Evolutionary conservation across 352 stramenopile genomes (phyloP), one percentile per base, ranked within the genome.

Genomic region (Thalassiosira hispida): DNA sequence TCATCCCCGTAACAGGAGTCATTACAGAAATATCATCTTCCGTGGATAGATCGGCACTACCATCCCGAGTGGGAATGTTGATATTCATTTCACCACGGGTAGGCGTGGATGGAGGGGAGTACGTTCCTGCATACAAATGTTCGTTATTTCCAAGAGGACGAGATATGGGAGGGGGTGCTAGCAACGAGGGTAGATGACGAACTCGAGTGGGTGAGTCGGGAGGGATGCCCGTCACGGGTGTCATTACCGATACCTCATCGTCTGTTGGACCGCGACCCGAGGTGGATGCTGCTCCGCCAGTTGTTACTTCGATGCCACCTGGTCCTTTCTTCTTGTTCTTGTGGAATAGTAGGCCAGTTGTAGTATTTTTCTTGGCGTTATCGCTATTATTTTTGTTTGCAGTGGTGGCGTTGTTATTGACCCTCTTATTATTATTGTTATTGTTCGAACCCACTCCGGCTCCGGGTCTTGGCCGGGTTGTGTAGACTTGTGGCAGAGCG

Each of bases 201-300:
- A 73, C 27, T 35, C 51, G 63, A 31, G 33, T 20, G 14, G 62
- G 62, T 18, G 29, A 46, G 29, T 76, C 67, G 1, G 67, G 53
- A 9, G 44, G 55, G 20, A 76, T 42, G 1, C 67, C 67, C 0
- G 67, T 76, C 0, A 35, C 40, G 3, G 67, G 67, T 16, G 67
- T 76, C n/a, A 76, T 76, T 22, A 59, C 55, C 2, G 67, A 76
- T n/a, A 76, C 46, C 6, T 56, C 44, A 38, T 76, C 67, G 31
- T 68, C 27, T 57, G 18, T 55, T 33, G 2, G 44, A 29, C 14
- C 25, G 29, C 27, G 27, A 56, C 25, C 51, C 6, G 25, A 35
- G 51, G 51, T 35, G 51, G 20, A 38, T 2, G 20, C 3, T 6
- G 12, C 11, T 2, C 7, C 53, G 53, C 12, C 8, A 6, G 44